Conservation (phyloP, 768 basidiomycete genomes). For the Auriscalpium microsporum region DNA sequence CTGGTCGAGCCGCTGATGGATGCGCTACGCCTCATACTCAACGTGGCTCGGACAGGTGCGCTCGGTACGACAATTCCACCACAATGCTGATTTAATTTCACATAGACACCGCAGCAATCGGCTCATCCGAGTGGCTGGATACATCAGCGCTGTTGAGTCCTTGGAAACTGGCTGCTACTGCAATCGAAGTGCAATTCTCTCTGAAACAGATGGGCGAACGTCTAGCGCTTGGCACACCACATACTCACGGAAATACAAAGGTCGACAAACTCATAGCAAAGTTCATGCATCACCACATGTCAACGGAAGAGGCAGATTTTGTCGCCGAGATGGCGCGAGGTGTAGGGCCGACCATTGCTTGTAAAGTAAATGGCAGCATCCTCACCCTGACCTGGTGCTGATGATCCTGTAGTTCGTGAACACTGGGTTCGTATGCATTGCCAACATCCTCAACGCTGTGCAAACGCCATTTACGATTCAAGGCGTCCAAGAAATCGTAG, state of each 20-base stretch:
- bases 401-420: slow-evolving; percentile 52
- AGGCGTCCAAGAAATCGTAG: slow-evolving; percentile 24
- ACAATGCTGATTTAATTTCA: neutral
- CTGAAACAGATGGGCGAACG: slow-evolving; percentile 67
- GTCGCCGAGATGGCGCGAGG: slow-evolving; percentile 76
- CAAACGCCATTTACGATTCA: slow-evolving; percentile 16
- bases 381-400: neutral
- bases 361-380: slow-evolving; percentile 40
- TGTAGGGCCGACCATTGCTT: slow-evolving; percentile 54
- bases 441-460: slow-evolving; percentile 39
- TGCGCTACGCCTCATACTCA: slow-evolving; percentile 58
- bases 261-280: slow-evolving; percentile 59
- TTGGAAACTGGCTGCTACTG: slow-evolving; percentile 77
- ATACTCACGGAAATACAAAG: slow-evolving; percentile 45
- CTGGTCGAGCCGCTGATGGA: slow-evolving; percentile 56
- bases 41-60: slow-evolving; percentile 52
- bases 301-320: slow-evolving; percentile 73
- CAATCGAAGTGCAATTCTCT: slow-evolving; percentile 69
- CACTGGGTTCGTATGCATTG: slow-evolving; percentile 60
- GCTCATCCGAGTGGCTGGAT: slow-evolving; percentile 50
- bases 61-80: neutral
- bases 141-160: slow-evolving; percentile 65
- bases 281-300: slow-evolving; percentile 66
- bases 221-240: slow-evolving; percentile 48
- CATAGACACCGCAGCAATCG: slow-evolving; percentile 29